Percentiles rank a stretch among this genome's conserved stretches.
These are phyloP conservation scores for Ogataea nitratoaversa DNA, from an alignment of 805 yeast genomes.

Conservation along the genomic window DNA sequence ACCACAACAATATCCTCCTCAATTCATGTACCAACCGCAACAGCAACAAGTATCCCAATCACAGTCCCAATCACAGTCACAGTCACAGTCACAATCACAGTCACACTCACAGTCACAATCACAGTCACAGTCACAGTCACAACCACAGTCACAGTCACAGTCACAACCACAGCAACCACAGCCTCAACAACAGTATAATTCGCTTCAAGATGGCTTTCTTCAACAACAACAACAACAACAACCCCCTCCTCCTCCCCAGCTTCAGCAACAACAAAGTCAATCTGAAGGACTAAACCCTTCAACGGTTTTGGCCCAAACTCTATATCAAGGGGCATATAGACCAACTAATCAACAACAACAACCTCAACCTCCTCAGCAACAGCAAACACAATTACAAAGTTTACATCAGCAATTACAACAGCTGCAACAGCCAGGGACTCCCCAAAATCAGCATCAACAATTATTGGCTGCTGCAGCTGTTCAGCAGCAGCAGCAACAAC, in stretches of 20 bases:
- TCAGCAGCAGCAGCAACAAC: conserved; percentile 26
- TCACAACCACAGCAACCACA: conserved; percentile 10
- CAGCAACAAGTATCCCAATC: conserved; percentile 8
- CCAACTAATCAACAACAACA: conserved; percentile 28
- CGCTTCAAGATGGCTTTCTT: conserved; percentile 19
- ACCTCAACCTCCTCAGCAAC: conserved; percentile 21
- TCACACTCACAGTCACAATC: conserved; percentile 7
- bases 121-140: conserved; percentile 8
- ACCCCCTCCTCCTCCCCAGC: conserved; percentile 8
- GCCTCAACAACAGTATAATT: conserved; percentile 14
- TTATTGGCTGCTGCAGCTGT: conserved; percentile 9
- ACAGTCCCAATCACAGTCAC: conserved; percentile 8
- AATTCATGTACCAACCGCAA: conserved; percentile 6
- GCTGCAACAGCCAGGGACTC: conserved; percentile 19
- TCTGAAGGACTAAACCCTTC: conserved; percentile 32
- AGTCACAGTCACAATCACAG: conserved; percentile 11
- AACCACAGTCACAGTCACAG: conserved; percentile 11
- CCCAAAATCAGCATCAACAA: conserved; percentile 23
- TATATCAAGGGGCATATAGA: conserved; percentile 38
- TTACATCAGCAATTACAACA: conserved; percentile 24
- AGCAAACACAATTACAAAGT: conserved; percentile 21
- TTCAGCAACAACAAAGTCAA: conserved; percentile 13
- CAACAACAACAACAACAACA: conserved; percentile 22
- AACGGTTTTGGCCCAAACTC: conserved; percentile 35
- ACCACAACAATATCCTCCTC: conserved; percentile 10